Conservation (phyloP, 306 rosid species). For the Urtica urens region DNA sequence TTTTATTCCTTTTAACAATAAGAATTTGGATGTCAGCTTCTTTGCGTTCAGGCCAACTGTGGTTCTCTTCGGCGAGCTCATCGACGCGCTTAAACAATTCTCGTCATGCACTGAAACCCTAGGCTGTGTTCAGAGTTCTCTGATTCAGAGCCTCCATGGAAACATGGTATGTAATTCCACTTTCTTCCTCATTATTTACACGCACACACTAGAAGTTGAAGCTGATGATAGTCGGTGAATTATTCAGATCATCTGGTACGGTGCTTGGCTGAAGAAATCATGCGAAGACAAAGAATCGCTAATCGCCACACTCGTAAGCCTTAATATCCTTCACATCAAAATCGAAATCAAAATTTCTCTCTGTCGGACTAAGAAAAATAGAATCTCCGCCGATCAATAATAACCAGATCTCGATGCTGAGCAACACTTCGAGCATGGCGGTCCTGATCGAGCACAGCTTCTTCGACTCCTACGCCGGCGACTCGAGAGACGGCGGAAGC, state of each 20-base stretch:
- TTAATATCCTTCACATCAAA: not conserved
- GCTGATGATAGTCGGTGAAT: too few relatives aligned
- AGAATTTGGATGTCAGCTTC: slow-evolving; percentile 44
- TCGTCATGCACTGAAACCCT: slow-evolving; percentile 44
- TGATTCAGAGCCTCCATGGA: slow-evolving; percentile 85
- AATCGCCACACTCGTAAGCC: slow-evolving; percentile 50
- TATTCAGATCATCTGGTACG: slow-evolving; percentile 81
- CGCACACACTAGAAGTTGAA: too few relatives aligned
- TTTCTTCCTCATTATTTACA: not conserved
- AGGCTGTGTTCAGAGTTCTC: slow-evolving; percentile 69
- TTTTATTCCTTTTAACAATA: slow-evolving; percentile 47
- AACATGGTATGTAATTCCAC: slow-evolving; percentile 33
- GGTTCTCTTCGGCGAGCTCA: slow-evolving; percentile 45
- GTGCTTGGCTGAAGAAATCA: slow-evolving; percentile 61
- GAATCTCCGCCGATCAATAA: not conserved
- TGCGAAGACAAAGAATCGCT: slow-evolving; percentile 39
- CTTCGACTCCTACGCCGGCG: slow-evolving; percentile 65
- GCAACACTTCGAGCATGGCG: slow-evolving; percentile 41
- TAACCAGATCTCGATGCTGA: slow-evolving; percentile 51
- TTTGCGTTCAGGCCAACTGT: slow-evolving; percentile 68
- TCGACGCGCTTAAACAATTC: slow-evolving; percentile 46
- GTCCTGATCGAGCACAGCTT: slow-evolving; percentile 43
- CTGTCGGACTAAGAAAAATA: not conserved
- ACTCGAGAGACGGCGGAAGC: slow-evolving; percentile 47
- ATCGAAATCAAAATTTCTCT: not conserved